Base-by-base conservation (phyloP, 2,329 filamentous ascomycete species). In the Sporothrix curviconia region DNA sequence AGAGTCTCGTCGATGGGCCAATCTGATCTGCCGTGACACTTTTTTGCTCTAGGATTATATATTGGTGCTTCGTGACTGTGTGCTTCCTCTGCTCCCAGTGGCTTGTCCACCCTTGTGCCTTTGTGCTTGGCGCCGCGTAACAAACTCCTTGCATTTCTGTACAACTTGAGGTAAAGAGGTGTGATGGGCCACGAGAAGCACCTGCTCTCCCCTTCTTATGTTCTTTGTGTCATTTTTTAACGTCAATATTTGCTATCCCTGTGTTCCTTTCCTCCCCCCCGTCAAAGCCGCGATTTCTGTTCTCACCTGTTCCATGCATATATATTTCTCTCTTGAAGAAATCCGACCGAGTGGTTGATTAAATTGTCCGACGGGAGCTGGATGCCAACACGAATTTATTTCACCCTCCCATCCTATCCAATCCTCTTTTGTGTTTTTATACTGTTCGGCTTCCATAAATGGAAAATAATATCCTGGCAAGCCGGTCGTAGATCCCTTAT, bases 71-170 rank as follows among this genome's bases (percentile, higher is more conserved):
- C 15, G 11, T 14, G 37, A 34, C 34, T 28, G 7, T 17, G 28
- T 11, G 28, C 28, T 5, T 32, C 28, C 28, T 32, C 11, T 5
- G 11, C 15, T 28, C 28, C 39, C 22, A 25, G n/a, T 14, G 28
- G 24, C 37, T 51, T 51, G 49, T 40, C 14, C 32, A 5, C 49
- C 4, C 34, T 28, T 39, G 25, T 22, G 34, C 14, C 25, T 25
- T 32, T 51, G 15, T 15, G 17, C 4, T n/a, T n/a, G n/a, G n/a
- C n/a, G n/a, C n/a, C n/a, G n/a, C 34, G 17, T 28, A 15, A 17
- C 25, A 39, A 22, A 39, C 39, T 51, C 49, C 49, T 15, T 51
- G 49, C 49, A 51, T 15, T 28, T 51, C 12, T 51, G 49, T 51
- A n/a, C n/a, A n/a, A n/a, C n/a, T n/a, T n/a, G n/a, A n/a, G n/a